phyloP scores from a whole-genome alignment of 305 asterid species.

The Fraxinus platypoda region DNA sequence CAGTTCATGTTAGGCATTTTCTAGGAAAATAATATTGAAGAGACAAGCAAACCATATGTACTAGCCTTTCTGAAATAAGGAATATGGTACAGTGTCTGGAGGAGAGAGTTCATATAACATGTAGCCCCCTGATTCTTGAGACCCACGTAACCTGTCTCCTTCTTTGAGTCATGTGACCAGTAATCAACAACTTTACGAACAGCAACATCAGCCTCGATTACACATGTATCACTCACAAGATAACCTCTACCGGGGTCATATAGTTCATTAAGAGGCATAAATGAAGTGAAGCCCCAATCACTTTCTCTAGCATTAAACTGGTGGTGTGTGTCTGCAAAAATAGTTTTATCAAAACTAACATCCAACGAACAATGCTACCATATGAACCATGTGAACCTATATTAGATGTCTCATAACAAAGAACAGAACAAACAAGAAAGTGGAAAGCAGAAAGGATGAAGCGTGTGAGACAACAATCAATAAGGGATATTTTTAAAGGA shows the following conservation, averaged over 20 bases:
- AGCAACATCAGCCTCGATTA: too few species aligned
- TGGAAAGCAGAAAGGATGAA: too few species aligned
- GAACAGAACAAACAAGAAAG: not conserved
- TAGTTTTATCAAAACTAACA: constrained; percentile 24
- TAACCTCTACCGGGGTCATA: constrained; percentile 48
- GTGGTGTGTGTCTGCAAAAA: constrained; percentile 52
- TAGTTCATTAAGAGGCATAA: constrained; percentile 57
- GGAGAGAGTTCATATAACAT: too few species aligned
- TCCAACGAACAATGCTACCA: constrained; percentile 22
- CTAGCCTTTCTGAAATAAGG: constrained; percentile 60
- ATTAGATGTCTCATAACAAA: constrained; percentile 1
- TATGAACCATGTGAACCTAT: constrained; percentile 18
- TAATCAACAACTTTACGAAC: too few species aligned
- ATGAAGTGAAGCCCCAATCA: constrained; percentile 62
- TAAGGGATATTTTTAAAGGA: not conserved
- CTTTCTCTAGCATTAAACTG: constrained; percentile 53
- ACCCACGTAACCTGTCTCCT: too few species aligned
- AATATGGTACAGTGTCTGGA: constrained; percentile 44
- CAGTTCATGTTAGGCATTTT: constrained; percentile 20
- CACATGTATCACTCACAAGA: constrained; percentile 43
- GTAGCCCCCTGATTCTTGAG: too few species aligned
- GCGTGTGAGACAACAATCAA: not conserved
- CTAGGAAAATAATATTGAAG: not conserved
- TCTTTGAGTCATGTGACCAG: too few species aligned
- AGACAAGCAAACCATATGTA: constrained; percentile 4